Evolutionary conservation across 2,329 filamentous ascomycete genomes (phyloP).

Genomic region (Thelonectria olida): DNA sequence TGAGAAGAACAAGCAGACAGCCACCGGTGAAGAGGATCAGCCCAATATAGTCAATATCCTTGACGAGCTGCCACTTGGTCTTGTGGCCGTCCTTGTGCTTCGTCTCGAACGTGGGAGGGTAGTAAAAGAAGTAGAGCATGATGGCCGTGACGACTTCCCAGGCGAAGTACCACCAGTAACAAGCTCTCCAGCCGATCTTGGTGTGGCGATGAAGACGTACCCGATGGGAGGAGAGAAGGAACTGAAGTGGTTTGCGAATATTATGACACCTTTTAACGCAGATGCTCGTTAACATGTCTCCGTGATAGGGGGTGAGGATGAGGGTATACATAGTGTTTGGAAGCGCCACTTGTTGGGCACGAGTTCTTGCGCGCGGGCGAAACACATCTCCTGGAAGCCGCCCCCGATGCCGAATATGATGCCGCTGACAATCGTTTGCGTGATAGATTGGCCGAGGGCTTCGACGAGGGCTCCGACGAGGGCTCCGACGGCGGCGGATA

Average conservation of each 20-base stretch:
- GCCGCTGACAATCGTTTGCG: slow-evolving; percentile 50
- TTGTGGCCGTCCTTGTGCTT: slow-evolving; percentile 40
- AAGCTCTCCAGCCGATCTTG: slow-evolving; percentile 41
- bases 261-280: slow-evolving; percentile 34
- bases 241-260: slow-evolving; percentile 43
- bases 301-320: no score
- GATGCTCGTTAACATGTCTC: not conserved
- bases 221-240: slow-evolving; percentile 43
- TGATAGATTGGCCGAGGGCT: slow-evolving; percentile 48
- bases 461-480: slow-evolving; percentile 51
- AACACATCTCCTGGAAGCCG: slow-evolving; percentile 52
- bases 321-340: slow-evolving; percentile 33
- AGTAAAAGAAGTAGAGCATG: slow-evolving; percentile 44
- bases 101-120: slow-evolving; percentile 46
- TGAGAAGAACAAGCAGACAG: slow-evolving; percentile 27
- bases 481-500: slow-evolving; percentile 46
- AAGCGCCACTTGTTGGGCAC: slow-evolving; percentile 42
- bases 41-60: slow-evolving; percentile 30
- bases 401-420: slow-evolving; percentile 49
- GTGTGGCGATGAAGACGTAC: slow-evolving; percentile 45
- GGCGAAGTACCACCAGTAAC: slow-evolving; percentile 46
- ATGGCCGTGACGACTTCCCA: slow-evolving; percentile 38
- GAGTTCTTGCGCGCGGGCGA: slow-evolving; percentile 46
- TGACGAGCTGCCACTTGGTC: slow-evolving; percentile 32
- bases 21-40: slow-evolving; percentile 25